Percentiles rank a stretch among this genome's conserved stretches.
These are phyloP conservation scores for Exophiala lecanii-corni DNA, from an alignment of 2,329 filamentous ascomycete species.

Conservation along the genomic window DNA sequence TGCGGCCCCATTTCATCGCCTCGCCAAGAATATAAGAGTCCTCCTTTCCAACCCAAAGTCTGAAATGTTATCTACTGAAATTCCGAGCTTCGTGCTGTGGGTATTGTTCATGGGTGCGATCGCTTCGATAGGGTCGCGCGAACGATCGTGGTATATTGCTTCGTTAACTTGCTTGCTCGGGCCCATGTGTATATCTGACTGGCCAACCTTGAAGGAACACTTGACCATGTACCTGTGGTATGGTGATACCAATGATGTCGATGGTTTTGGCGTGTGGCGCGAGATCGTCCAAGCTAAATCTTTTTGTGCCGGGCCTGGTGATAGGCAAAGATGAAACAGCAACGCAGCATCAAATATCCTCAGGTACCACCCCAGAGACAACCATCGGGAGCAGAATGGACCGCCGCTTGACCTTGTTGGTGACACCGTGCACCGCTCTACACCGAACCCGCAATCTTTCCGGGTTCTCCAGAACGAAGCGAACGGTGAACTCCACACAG, in stretches of 20 bases:
- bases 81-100: constrained; percentile 33
- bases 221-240: constrained; percentile 26
- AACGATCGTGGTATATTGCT: constrained; percentile 34
- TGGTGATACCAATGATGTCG: constrained; percentile 24
- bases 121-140: constrained; percentile 30
- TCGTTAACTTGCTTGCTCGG: constrained; percentile 26
- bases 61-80: constrained; percentile 28
- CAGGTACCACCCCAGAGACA: no score
- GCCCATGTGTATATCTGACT: constrained; percentile 19
- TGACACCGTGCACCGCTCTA: no score
- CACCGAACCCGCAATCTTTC: no score
- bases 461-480: no score
- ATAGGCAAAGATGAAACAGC: neutral
- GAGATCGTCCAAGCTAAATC: constrained; percentile 8
- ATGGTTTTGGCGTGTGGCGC: constrained; percentile 26
- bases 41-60: constrained; percentile 27
- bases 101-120: constrained; percentile 36
- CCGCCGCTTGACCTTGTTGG: no score
- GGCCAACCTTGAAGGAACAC: constrained; percentile 20
- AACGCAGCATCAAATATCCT: no score
- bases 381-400: no score
- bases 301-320: neutral
- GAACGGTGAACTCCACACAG: no score
- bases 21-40: constrained; percentile 29
- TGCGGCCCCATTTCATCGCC: constrained; percentile 32